Percentiles rank a stretch among this genome's conserved stretches.
These are phyloP conservation scores for Hyphodiscus hymeniophilus DNA, from an alignment of 495 filamentous ascomycete species.

Conservation along the genomic window DNA sequence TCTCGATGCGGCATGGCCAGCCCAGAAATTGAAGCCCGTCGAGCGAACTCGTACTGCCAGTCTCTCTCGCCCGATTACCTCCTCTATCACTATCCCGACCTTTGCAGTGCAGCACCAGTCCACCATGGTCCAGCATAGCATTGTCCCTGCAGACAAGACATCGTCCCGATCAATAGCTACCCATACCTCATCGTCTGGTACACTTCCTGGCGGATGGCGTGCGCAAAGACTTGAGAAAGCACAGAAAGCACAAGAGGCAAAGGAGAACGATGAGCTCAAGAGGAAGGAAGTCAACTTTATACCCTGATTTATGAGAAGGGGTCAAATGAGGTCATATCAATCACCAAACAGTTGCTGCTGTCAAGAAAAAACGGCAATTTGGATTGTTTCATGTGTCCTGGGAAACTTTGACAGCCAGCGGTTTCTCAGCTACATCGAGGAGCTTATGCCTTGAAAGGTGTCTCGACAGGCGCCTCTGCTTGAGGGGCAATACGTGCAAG, in stretches of 20 bases:
- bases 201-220: background rate
- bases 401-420: background rate
- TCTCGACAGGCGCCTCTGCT: conserved; percentile 68
- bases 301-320: conserved; percentile 16
- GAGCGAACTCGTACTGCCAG: background rate
- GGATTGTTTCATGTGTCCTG: background rate
- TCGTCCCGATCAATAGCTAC: background rate
- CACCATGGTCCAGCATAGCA: background rate
- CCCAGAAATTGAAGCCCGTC: conserved; percentile 5
- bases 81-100: too few relatives aligned
- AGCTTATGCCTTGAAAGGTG: conserved; percentile 40
- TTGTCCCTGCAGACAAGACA: background rate
- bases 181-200: background rate
- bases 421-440: too few relatives aligned
- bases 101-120: too few relatives aligned
- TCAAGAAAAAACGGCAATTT: background rate
- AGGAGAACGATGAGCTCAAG: conserved; percentile 4
- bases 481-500: conserved; percentile 79
- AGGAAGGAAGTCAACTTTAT: conserved; percentile 11
- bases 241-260: conserved; percentile 3
- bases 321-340: too few relatives aligned
- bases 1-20: conserved; percentile 22
- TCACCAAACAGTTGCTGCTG: too few relatives aligned
- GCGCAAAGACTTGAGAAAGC: conserved; percentile 5
- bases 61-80: too few relatives aligned